Evolutionary conservation across 805 yeast species (phyloP).

Genomic region (Kodamaea nitidulidarum): DNA sequence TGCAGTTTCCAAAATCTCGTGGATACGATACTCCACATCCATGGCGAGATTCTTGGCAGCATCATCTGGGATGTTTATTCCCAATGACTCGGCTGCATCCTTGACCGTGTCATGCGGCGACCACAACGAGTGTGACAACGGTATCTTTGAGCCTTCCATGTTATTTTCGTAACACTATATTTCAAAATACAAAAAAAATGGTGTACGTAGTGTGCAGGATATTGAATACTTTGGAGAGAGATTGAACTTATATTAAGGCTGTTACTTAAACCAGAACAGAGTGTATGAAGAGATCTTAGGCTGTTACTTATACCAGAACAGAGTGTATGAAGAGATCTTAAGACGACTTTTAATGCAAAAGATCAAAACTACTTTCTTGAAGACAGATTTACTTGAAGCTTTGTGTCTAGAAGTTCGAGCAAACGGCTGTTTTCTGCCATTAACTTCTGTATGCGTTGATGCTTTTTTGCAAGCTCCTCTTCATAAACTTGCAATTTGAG

Average conservation of each 20-base stretch:
- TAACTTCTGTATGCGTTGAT: constrained; percentile 20
- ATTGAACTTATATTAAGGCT: too few species aligned
- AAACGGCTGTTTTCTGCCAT: constrained; percentile 26
- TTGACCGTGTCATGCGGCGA: constrained; percentile 95
- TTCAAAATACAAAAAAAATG: not conserved
- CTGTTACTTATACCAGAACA: too few species aligned
- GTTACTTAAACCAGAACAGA: too few species aligned
- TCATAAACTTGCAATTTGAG: constrained; percentile 17
- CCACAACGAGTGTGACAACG: constrained; percentile 88
- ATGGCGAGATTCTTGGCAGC: constrained; percentile 92
- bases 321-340: too few species aligned
- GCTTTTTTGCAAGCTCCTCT: constrained; percentile 20
- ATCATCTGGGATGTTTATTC: constrained; percentile 81
- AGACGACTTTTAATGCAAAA: too few species aligned
- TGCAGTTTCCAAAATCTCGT: constrained; percentile 93
- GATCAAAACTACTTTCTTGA: too few species aligned
- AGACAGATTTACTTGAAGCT: too few species aligned
- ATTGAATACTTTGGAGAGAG: not conserved
- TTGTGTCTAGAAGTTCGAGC: constrained; percentile 18
- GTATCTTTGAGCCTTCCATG: constrained; percentile 44
- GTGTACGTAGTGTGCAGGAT: not conserved
- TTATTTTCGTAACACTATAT: not conserved
- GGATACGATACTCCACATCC: constrained; percentile 98
- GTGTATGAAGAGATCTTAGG: too few species aligned
- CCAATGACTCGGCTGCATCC: constrained; percentile 92